Evolutionary conservation across 768 basidiomycete genomes (phyloP).

Genomic region (Steccherinum ochraceum): DNA sequence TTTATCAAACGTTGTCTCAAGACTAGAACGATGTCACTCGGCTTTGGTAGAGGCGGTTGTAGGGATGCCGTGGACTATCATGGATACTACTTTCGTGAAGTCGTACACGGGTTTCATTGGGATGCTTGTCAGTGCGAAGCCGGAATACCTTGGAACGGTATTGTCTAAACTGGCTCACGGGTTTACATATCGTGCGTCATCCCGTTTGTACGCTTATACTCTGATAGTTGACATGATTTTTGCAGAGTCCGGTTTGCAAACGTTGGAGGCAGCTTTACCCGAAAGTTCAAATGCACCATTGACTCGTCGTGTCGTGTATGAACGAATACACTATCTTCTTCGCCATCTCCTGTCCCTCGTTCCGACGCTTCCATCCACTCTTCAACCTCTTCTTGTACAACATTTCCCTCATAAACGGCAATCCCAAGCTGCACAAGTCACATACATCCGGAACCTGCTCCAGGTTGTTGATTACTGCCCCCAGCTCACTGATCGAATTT

Average conservation of each 20-base stretch:
- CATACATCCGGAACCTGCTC: slow-evolving; percentile 88
- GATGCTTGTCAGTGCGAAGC: slow-evolving; percentile 84
- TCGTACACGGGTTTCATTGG: slow-evolving; percentile 87
- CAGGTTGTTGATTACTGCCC: slow-evolving; percentile 82
- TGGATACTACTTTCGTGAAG: slow-evolving; percentile 79
- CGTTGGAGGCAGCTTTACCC: slow-evolving; percentile 47
- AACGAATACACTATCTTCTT: slow-evolving; percentile 82
- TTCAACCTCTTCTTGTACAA: slow-evolving; percentile 77
- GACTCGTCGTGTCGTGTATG: slow-evolving; percentile 78
- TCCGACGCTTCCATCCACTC: slow-evolving; percentile 83
- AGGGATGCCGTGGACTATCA: slow-evolving; percentile 86
- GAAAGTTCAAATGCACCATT: slow-evolving; percentile 65
- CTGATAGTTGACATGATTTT: too few species aligned
- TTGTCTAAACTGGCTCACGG: slow-evolving; percentile 78
- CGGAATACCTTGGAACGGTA: slow-evolving; percentile 85
- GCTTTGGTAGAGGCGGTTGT: slow-evolving; percentile 83
- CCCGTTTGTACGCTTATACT: slow-evolving; percentile 6
- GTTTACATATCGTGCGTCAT: slow-evolving; percentile 76
- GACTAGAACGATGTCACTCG: slow-evolving; percentile 76
- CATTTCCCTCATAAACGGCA: slow-evolving; percentile 95
- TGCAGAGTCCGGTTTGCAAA: slow-evolving; percentile 72
- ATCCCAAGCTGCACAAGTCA: slow-evolving; percentile 67
- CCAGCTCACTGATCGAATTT: slow-evolving; percentile 75
- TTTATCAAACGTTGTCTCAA: slow-evolving; percentile 87
- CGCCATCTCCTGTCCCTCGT: slow-evolving; percentile 82